Conservation (phyloP, 805 yeast genomes). For the Grigorovia transvaalensis region DNA sequence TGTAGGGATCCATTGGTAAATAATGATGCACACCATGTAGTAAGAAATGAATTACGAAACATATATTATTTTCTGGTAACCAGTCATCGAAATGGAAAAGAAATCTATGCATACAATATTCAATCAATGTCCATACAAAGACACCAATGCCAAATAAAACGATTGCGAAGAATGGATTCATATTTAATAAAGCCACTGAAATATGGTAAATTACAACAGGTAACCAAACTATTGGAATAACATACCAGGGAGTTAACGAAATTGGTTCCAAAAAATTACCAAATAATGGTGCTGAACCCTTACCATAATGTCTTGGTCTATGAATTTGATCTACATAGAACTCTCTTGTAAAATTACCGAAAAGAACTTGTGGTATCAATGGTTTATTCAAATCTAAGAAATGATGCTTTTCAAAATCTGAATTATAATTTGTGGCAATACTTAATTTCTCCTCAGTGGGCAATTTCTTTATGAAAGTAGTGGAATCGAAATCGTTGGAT, state of each 20-base stretch:
- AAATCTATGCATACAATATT: conserved; percentile 80
- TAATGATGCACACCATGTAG: conserved; percentile 96
- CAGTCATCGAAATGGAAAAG: conserved; percentile 84
- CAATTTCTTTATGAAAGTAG: conserved; percentile 45
- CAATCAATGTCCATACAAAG: conserved; percentile 87
- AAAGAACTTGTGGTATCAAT: conserved; percentile 66
- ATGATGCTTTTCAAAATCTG: conserved; percentile 66
- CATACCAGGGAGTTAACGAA: conserved; percentile 89
- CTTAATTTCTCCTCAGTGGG: conserved; percentile 66
- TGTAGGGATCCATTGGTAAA: conserved; percentile 88
- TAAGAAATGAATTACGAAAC: conserved; percentile 76
- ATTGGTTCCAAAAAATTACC: conserved; percentile 92
- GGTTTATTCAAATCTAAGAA: conserved; percentile 83
- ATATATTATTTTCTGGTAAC: conserved; percentile 69
- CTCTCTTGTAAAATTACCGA: conserved; percentile 68
- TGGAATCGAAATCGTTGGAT: conserved; percentile 33
- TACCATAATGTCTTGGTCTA: conserved; percentile 95
- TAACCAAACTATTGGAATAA: conserved; percentile 79
- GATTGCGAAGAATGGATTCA: conserved; percentile 36
- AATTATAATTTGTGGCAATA: conserved; percentile 65
- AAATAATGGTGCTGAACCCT: conserved; percentile 91
- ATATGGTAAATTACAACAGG: conserved; percentile 65
- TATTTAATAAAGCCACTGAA: conserved; percentile 44
- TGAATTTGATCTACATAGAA: conserved; percentile 94
- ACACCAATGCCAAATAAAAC: conserved; percentile 69